Conservation (phyloP, 345 rosid genomes). For the Dovyalis caffra region DNA sequence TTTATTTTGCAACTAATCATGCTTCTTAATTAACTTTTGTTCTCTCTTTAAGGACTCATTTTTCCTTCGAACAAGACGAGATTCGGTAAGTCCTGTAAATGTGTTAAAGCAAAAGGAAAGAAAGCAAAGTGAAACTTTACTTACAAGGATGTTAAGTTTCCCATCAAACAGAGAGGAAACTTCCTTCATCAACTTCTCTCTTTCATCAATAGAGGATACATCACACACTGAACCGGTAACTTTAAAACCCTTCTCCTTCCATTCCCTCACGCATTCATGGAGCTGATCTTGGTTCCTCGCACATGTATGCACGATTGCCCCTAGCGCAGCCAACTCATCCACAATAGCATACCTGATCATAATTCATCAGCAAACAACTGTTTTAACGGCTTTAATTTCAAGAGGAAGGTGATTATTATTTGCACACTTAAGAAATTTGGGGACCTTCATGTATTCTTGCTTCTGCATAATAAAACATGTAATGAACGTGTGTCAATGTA, state of each 20-base stretch:
- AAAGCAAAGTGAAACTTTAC: not conserved
- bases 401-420: not conserved
- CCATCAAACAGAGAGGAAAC: conserved; percentile 3
- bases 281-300: not conserved
- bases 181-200: not conserved
- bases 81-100: too few relatives aligned
- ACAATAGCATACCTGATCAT: conserved; percentile 1
- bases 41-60: too few relatives aligned
- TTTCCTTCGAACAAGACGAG: too few relatives aligned
- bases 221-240: not conserved
- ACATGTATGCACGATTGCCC: conserved; percentile 1
- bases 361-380: not conserved
- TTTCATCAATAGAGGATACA: not conserved
- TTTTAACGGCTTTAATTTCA: not conserved
- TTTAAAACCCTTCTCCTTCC: conserved; percentile 1
- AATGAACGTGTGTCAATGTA: too few relatives aligned
- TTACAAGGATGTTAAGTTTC: conserved; percentile 5
- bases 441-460: not conserved
- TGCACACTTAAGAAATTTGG: not conserved
- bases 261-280: not conserved
- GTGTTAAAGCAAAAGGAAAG: not conserved
- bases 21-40: too few relatives aligned
- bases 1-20: too few relatives aligned
- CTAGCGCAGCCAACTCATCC: not conserved
- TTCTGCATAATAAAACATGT: too few relatives aligned